Evolutionary conservation across 1,139 yeast genomes (phyloP), one percentile per base, ranked within the genome.

Genomic region (Protomyces arabidopsidicola): DNA sequence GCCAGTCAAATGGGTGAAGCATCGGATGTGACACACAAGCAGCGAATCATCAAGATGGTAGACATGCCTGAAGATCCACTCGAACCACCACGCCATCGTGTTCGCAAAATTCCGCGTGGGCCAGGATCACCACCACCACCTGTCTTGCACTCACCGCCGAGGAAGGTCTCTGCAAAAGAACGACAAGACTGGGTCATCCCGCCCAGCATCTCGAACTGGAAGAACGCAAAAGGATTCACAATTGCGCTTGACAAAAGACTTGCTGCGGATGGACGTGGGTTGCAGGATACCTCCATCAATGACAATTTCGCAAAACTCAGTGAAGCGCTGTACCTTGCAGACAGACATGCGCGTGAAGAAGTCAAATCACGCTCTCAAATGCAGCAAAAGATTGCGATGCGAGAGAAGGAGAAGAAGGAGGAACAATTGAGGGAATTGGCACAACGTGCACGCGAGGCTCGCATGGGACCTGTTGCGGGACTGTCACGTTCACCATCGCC

Each of bases 151-250:
- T 78, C 82, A 0, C 83, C 85, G 5, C 78, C 82, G 1, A 71
- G 79, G 36, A 84, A 81, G 69, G 73, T 87, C n/a, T 82, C 93
- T 0, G 84, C 84, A 50, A 90, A 87, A 69, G 96, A 90, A 65
- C 86, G 85, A 66, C 85, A 82, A 45, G 82, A 84, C 67, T 93
- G 98, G 98, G 81, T 82, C 59, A 90, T 93, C 35, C 98, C 98
- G 0, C 86, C 96, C 0, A 90, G 96, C 0, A 83, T 93, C 0
- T 91, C 98, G 1, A 90, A 90, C 73, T 93, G 98, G 98, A 91
- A 91, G 74, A 93, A 93, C 73, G 90, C 93, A 31, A 87, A 88
- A 69, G 98, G 98, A 2, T 90, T 86, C 73, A 85, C 96, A 0
- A 86, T 91, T 57, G 85, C 88, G 0, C 75, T 93, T 54, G 96